Base-by-base conservation (phyloP, 495 filamentous ascomycete species). In the Lophiotrema nucula region DNA sequence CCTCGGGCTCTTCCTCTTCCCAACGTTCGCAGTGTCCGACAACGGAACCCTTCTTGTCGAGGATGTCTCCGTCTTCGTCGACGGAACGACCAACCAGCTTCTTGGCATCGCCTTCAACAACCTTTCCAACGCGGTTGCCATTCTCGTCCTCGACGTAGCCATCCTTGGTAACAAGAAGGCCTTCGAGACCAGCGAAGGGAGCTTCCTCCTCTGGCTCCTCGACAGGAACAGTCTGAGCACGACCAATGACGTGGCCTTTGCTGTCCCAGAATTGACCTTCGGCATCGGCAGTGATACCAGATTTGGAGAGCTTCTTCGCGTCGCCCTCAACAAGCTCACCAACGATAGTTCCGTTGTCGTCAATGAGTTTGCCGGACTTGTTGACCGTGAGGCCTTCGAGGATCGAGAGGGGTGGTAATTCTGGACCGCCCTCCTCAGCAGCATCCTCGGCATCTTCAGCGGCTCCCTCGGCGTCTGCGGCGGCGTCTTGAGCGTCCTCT, bases 1-100 rank as follows among this genome's bases (percentile, higher is more conserved):
- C 73, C 62, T 79, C 80, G 19, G 72, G 70, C 41, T 70, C 70
- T 51, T 76, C 77, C 42, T 70, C 70, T 50, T 76, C 78, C 25
- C 73, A 81, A 45, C 79, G 80, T 66, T 86, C 83, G 25, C 81
- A 82, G 41, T 80, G 78, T 26, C 81, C 83, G 53, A 85, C 76
- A 38, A 82, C 77, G 21, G 79, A 83, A 47, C 84, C 84, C 58
- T 77, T 75, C 61, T 83, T 80, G 69, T 84, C 82, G 37, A 83
- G 72, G 47, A 86, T 75, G 54, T 87, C 83, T 31, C 83, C 83
- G 52, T 86, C 83, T 64, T 85, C 81, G 33, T 86, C 83, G 21
- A 86, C 82, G 18, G 74, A 71, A 26, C 79, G 78, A 25, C 83
- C 83, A 28, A 84, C 74, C 15, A 86, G 73, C 67, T 84, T 86